These are phyloP conservation scores for Pichia nakasei DNA, from an alignment of 805 yeast genomes.

Conservation along the genomic window DNA sequence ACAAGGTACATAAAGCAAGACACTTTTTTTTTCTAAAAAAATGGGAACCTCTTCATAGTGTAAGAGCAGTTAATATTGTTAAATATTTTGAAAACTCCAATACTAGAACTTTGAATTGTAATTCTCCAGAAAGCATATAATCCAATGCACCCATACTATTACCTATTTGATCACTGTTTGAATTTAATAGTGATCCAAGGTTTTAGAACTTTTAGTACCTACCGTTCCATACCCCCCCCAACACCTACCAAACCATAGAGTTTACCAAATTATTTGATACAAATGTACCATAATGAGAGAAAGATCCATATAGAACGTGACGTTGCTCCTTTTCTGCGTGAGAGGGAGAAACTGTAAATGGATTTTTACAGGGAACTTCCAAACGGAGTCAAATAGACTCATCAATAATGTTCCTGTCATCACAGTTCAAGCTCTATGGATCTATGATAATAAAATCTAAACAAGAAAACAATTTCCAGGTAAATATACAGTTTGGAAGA, in stretches of 20 bases:
- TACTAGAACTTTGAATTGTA: no score
- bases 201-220: conserved; percentile 1
- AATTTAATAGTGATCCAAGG: not conserved
- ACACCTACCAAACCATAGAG: no score
- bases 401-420: conserved; percentile 3
- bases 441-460: not conserved
- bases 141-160: conserved; percentile 8
- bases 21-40: not conserved
- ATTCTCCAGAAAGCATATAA: not conserved
- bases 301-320: conserved; percentile 4
- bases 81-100: no score
- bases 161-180: not conserved
- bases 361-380: not conserved
- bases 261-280: no score
- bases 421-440: conserved; percentile 7
- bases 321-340: not conserved
- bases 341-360: conserved; percentile 3
- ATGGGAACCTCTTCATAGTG: conserved; percentile 5
- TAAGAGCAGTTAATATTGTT: conserved; percentile 1
- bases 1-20: conserved; percentile 7
- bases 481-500: not conserved
- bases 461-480: no score
- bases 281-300: no score
- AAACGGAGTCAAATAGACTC: not conserved
- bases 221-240: not conserved